phyloP scores from a whole-genome alignment of 257 asterid genomes.

The Apocynum venetum region DNA sequence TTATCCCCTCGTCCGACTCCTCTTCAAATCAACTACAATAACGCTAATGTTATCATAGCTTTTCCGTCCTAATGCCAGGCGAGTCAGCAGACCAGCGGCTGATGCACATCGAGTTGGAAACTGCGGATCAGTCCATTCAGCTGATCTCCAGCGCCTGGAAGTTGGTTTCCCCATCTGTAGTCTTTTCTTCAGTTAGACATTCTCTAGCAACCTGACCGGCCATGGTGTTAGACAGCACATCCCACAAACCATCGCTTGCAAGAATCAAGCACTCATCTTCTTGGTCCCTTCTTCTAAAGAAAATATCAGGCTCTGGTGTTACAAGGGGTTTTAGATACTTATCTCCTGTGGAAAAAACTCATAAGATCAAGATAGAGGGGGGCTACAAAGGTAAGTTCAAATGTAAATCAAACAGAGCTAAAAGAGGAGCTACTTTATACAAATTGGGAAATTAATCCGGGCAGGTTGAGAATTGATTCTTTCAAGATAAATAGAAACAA shows the following conservation, averaged over 20 bases:
- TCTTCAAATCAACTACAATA: slow-evolving; percentile 54
- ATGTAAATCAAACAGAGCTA: too few species aligned
- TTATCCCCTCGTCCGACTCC: neutral
- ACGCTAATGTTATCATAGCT: slow-evolving; percentile 67
- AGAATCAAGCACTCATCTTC: slow-evolving; percentile 70
- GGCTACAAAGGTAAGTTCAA: too few species aligned
- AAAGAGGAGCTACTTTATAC: too few species aligned
- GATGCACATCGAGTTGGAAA: slow-evolving; percentile 46
- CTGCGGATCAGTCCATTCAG: neutral
- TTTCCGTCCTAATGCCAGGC: slow-evolving; percentile 63
- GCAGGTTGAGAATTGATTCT: too few species aligned
- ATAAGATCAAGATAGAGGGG: too few species aligned
- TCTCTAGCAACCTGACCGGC: slow-evolving; percentile 58
- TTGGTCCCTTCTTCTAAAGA: slow-evolving; percentile 37
- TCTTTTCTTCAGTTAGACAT: slow-evolving; percentile 42
- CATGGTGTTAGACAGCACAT: slow-evolving; percentile 64
- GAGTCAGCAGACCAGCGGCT: slow-evolving; percentile 54
- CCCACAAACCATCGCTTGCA: slow-evolving; percentile 85
- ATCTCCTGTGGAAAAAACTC: slow-evolving; percentile 36
- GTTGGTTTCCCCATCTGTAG: neutral
- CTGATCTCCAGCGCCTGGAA: neutral
- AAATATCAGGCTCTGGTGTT: slow-evolving; percentile 72
- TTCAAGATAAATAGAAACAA: too few species aligned
- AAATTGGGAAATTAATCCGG: too few species aligned
- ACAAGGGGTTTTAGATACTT: slow-evolving; percentile 64